Evolutionary conservation across 371 early-diverging fungal species (phyloP), one percentile per base, ranked within the genome.

Genomic region (Chytridium lagenaria): DNA sequence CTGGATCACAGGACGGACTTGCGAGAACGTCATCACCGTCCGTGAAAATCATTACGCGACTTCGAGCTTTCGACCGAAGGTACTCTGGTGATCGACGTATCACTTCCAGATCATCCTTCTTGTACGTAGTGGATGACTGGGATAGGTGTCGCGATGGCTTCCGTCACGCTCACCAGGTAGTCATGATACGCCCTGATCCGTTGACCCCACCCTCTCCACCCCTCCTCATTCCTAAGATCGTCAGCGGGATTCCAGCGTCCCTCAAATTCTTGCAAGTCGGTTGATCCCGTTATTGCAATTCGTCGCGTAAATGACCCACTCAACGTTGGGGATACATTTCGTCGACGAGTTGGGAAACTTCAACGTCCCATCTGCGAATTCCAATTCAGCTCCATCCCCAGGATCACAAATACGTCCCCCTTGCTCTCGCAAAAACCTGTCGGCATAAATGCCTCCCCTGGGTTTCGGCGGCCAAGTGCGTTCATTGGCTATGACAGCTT

Each of bases 11-110:
- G 15, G 71, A 70, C 7, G 79, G 80, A 2, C 50, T 55, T 22
- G 78, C 51, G 37, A 82, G 1, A 2, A 82, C 83, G 64, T 82
- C 83, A 38, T 82, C 78, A 31, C 73, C 77, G 68, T 82, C 83
- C 1, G 77, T 69, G 38, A 78, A 50, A 3, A 82, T 40, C 50
- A 77, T 70, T 26, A 82, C 26, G 3, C 52, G 34, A 12, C 12
- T 12, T 19, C 44, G 44, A 12, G 44, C 44, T 19, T 44, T 44
- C 44, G 7, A 12, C 44, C 7, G 12, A 44, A n/a, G n/a, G n/a
- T n/a, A n/a, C n/a, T n/a, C n/a, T n/a, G n/a, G n/a, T n/a, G n/a
- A n/a, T n/a, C n/a, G n/a, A n/a, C n/a, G n/a, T n/a, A n/a, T n/a
- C n/a, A n/a, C n/a, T n/a, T n/a, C n/a, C n/a, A 44, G 44, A 7